Evolutionary conservation across 2,329 filamentous ascomycete genomes (phyloP).

Genomic region (Sporothrix brasiliensis): DNA sequence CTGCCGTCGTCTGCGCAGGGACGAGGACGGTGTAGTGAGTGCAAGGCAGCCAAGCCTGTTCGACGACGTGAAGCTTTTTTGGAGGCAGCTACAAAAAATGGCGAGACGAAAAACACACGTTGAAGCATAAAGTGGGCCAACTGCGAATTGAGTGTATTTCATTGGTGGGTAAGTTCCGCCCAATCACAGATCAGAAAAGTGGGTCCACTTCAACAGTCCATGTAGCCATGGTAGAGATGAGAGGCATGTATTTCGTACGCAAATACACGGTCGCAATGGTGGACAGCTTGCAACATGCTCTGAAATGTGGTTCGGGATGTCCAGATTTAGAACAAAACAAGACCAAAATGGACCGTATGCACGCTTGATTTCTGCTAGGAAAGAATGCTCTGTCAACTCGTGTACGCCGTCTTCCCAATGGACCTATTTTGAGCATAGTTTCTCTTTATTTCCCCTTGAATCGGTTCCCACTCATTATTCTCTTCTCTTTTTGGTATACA

Average conservation of each 20-base stretch:
- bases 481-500: neutral
- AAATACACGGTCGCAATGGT: neutral
- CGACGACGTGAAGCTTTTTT: conserved; percentile 24
- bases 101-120: conserved; percentile 24
- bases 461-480: neutral
- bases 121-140: conserved; percentile 16
- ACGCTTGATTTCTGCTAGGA: conserved; percentile 16
- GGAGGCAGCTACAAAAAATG: conserved; percentile 6
- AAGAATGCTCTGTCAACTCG: neutral
- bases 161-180: neutral
- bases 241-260: conserved; percentile 23
- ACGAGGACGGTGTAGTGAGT: too few relatives aligned
- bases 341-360: conserved; percentile 15
- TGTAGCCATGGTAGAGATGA: conserved; percentile 9
- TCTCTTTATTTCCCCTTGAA: neutral
- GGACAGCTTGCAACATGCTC: neutral
- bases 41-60: conserved; percentile 8
- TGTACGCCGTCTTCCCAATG: conserved; percentile 17
- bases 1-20: neutral
- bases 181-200: neutral
- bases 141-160: neutral
- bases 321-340: neutral
- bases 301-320: neutral
- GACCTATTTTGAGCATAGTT: neutral
- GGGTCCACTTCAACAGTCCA: conserved; percentile 5